Conservation (phyloP, 2,329 filamentous ascomycete genomes). For the Phaeophleospora eucalypticola region DNA sequence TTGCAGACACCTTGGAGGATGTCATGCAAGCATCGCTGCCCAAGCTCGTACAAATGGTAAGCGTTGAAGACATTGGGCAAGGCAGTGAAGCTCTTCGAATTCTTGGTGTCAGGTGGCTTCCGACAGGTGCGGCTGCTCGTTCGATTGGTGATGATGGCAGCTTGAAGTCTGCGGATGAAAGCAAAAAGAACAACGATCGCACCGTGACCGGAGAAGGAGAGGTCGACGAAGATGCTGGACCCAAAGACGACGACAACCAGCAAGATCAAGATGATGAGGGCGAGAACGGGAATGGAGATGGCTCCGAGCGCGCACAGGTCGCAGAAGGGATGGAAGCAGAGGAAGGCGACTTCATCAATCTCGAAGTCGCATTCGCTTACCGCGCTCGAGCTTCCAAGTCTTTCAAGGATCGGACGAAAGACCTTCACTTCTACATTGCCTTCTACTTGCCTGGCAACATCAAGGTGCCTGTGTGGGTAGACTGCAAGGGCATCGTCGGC, state of each 20-base stretch:
- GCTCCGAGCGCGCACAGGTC: constrained; percentile 29
- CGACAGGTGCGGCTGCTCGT: constrained; percentile 63
- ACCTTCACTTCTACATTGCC: constrained; percentile 67
- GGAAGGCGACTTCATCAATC: constrained; percentile 72
- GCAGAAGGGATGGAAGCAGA: constrained; percentile 67
- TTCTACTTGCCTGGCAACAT: constrained; percentile 57
- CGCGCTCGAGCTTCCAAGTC: constrained; percentile 57
- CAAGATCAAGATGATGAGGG: not conserved
- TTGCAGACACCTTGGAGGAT: constrained; percentile 70
- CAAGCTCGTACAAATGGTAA: constrained; percentile 67
- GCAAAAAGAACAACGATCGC: constrained; percentile 49
- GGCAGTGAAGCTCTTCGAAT: constrained; percentile 68
- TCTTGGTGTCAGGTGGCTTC: constrained; percentile 67
- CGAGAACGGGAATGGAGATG: constrained; percentile 20
- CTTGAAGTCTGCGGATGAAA: constrained; percentile 45
- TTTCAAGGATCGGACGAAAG: constrained; percentile 61
- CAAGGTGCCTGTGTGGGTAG: constrained; percentile 67
- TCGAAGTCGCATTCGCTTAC: constrained; percentile 73
- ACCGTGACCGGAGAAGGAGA: constrained; percentile 45
- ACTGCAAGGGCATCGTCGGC: constrained; percentile 67
- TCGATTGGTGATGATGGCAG: constrained; percentile 58
- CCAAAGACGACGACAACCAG: constrained; percentile 29
- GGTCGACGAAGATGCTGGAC: constrained; percentile 35
- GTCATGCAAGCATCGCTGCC: constrained; percentile 76
- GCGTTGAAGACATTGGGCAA: constrained; percentile 70